Evolutionary conservation across 164 flowering plant genomes (phyloP), one percentile per base, ranked within the genome.

Genomic region (Vitis labrusca): DNA sequence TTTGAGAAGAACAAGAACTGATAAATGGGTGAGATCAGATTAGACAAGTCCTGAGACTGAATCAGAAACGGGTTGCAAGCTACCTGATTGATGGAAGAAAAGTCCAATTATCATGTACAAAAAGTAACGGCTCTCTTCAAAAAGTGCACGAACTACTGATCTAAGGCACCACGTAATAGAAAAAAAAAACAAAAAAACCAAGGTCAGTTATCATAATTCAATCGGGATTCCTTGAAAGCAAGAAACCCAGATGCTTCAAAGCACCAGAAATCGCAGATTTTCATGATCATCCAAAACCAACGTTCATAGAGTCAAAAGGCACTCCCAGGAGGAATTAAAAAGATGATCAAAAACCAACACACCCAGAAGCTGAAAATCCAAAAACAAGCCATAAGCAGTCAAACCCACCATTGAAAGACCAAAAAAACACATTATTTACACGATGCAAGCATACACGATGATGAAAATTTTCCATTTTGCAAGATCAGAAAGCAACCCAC

Each of bases 131-230:
- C 62, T 52, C 50, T 29, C 50, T 71, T 51, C 48, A 2, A 68
- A 51, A 23, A 30, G 51, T 23, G 14, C 12, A 52, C 61, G 75
- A 66, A 67, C 59, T 30, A 37, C 81, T 69, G 82, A 76, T 63
- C 73, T 71, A 71, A 62, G 23, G 59, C 63, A 76, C n/a, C 32
- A 50, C n/a, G 59, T 10, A 53, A 69, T 59, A 51, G 29, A 65
- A 59, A 59, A 17, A 8, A 17, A 58, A 10, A 64, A 10, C 37
- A 32, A 58, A 10, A 55, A 47, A 15, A 15, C 19, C 2, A 49
- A 58, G 44, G 44, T 37, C 44, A 37, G 44, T 3, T 6, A 6
- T 37, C 44, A 37, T 37, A 37, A 37, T 37, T 37, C 44, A 37
- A 37, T 37, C 44, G 7, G 44, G 44, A 3, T 37, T 37, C 44